Conservation (phyloP, 805 yeast species). For the Barnettozyma californica region DNA sequence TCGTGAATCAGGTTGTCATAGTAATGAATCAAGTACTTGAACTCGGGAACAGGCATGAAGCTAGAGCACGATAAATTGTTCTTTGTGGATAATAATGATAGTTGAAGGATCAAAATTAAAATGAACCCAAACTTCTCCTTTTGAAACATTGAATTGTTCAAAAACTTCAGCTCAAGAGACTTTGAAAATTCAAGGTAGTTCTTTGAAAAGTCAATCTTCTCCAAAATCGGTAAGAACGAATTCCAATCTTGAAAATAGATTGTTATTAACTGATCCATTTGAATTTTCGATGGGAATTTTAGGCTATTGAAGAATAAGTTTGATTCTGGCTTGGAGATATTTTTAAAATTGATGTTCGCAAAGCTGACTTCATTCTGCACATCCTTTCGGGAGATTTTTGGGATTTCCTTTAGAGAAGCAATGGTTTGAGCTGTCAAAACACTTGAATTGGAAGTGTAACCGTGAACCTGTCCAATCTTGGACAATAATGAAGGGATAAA, state of each 20-base stretch:
- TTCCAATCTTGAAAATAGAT: slow-evolving; percentile 79
- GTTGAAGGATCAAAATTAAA: slow-evolving; percentile 39
- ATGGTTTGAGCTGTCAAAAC: slow-evolving; percentile 63
- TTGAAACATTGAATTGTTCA: slow-evolving; percentile 36
- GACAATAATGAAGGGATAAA: slow-evolving; percentile 70
- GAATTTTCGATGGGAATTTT: slow-evolving; percentile 46
- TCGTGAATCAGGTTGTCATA: slow-evolving; percentile 60
- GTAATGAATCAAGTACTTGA: slow-evolving; percentile 33
- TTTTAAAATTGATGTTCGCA: slow-evolving; percentile 33
- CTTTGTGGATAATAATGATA: slow-evolving; percentile 34
- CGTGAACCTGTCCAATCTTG: slow-evolving; percentile 62
- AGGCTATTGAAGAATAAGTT: slow-evolving; percentile 38
- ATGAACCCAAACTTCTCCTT: slow-evolving; percentile 55
- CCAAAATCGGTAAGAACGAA: slow-evolving; percentile 59
- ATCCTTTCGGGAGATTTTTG: slow-evolving; percentile 18
- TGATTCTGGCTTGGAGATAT: slow-evolving; percentile 37
- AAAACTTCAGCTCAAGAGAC: slow-evolving; percentile 39
- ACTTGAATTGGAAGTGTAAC: slow-evolving; percentile 68
- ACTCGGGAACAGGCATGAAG: slow-evolving; percentile 6
- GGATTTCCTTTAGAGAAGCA: slow-evolving; percentile 58
- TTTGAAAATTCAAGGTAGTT: slow-evolving; percentile 47
- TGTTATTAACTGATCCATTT: slow-evolving; percentile 63
- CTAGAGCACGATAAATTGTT: slow-evolving; percentile 9
- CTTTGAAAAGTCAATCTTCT: slow-evolving; percentile 59
- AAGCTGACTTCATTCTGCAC: slow-evolving; percentile 21